Base-by-base conservation (phyloP, 805 yeast species). In the Metschnikowia shivogae region DNA sequence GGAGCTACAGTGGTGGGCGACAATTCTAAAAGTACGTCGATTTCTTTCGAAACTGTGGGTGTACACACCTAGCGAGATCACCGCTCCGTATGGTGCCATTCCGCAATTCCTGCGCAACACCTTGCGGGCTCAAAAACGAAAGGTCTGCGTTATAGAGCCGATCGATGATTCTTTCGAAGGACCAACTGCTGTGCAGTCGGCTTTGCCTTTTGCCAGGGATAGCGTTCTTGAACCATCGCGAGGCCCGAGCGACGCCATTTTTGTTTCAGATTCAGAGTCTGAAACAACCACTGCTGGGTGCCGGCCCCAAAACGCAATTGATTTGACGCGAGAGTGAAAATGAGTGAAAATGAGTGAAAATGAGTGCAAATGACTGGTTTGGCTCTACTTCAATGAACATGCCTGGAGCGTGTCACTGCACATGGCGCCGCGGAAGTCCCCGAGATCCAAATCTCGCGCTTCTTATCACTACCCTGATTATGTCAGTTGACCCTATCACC, bases 111-210 rank as follows among this genome's bases (percentile, higher is more conserved):
- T 5, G 87, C 96, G 66, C 96, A 89, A 61, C 77, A 90, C 12
- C 71, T 89, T 14, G 95, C 89, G 57, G 87, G 96, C 6, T 80
- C 85, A 12, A 63, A 73, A 6, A 96, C 97, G 1, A 74, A 70
- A 49, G 96, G 97, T 1, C 96, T 24, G 28, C 6, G 34, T 40
- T n/a, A 31, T 42, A 14, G 14, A 13, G 14, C 24, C 39, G 2
- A 8, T 19, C 4, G 13, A 17, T 6, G 39, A 27, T 13, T 14
- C 3, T 9, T 4, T 17, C 9, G 24, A 36, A 22, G 9, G 4
- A 7, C 5, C 17, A 6, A n/a, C 13, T 14, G n/a, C 20, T 9
- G 14, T 17, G 39, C 19, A 24, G 13, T 36, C 40, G 10, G 33
- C 27, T n/a, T 37, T 37, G 40, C 12, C 17, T 28, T 29, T 37